Percentiles rank a stretch among this genome's conserved stretches.
Evolutionary conservation across 441 rosid genomes (phyloP).

Genomic region (Pelargonium fulgidum): DNA sequence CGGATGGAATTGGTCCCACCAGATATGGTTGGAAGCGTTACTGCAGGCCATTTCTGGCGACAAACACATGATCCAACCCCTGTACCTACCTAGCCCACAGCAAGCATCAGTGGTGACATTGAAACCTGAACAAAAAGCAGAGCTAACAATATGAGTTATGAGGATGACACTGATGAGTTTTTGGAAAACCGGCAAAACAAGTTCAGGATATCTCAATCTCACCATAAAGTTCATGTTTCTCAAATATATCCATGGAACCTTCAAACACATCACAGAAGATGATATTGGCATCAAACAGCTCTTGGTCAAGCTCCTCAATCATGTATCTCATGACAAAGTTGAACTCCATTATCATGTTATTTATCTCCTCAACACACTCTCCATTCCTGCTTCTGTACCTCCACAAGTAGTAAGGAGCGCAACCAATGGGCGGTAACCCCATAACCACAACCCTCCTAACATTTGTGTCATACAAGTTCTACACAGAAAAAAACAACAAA

Average conservation of each 20-base stretch:
- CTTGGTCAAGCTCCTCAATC: slow-evolving; percentile 45
- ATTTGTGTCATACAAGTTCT: slow-evolving; percentile 61
- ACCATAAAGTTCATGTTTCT: slow-evolving; percentile 61
- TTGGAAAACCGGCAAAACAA: background rate
- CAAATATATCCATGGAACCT: slow-evolving; percentile 73
- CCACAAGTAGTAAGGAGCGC: slow-evolving; percentile 76
- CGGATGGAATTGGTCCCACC: slow-evolving; percentile 97
- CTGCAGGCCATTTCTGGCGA: slow-evolving; percentile 74
- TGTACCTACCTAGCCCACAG: slow-evolving; percentile 74
- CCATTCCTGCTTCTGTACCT: slow-evolving; percentile 58
- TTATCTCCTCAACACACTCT: slow-evolving; percentile 67
- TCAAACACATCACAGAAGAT: slow-evolving; percentile 73
- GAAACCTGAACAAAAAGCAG: slow-evolving; percentile 42
- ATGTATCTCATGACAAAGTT: slow-evolving; percentile 72
- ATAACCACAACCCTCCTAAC: slow-evolving; percentile 61
- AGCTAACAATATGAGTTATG: background rate
- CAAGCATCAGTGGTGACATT: slow-evolving; percentile 68
- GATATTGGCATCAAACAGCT: slow-evolving; percentile 45
- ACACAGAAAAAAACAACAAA: slow-evolving; percentile 17
- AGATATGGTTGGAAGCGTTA: slow-evolving; percentile 55
- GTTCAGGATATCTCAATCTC: slow-evolving; percentile 8
- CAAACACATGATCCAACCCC: slow-evolving; percentile 75
- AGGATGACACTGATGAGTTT: background rate
- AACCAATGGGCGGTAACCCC: slow-evolving; percentile 73
- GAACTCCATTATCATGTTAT: slow-evolving; percentile 67